These are phyloP conservation scores for Plasmodium reichenowi DNA, from an alignment of 169 alveolate genomes.

Conservation along the genomic window DNA sequence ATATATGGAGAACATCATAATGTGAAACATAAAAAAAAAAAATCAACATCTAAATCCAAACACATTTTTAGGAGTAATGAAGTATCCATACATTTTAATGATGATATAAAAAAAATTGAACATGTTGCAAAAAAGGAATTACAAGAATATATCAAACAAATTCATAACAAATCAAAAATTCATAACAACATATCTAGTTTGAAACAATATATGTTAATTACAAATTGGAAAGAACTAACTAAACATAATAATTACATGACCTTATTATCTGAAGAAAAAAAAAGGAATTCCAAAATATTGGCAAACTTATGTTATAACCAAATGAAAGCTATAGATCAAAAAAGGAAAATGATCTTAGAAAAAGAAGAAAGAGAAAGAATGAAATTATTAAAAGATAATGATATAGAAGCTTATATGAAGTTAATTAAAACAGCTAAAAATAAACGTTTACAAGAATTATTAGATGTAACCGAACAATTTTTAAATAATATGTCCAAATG, in stretches of 20 bases:
- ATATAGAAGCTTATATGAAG: slow-evolving; percentile 93
- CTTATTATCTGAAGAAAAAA: slow-evolving; percentile 15
- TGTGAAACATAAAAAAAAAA: background rate
- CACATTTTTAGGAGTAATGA: background rate
- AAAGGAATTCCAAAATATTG: background rate
- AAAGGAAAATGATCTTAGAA: slow-evolving; percentile 26
- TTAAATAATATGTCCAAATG: slow-evolving; percentile 86
- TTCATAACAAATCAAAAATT: slow-evolving; percentile 6
- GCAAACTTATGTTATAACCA: slow-evolving; percentile 39
- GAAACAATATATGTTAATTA: slow-evolving; percentile 19
- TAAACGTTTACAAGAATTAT: slow-evolving; percentile 92
- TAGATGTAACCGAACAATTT: slow-evolving; percentile 95
- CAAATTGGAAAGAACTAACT: slow-evolving; percentile 19
- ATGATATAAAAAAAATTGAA: background rate
- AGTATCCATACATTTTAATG: background rate
- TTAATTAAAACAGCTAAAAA: slow-evolving; percentile 93
- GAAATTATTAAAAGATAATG: slow-evolving; percentile 90
- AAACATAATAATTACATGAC: slow-evolving; percentile 23
- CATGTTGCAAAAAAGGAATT: background rate
- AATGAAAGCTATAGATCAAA: slow-evolving; percentile 39
- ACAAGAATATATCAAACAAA: slow-evolving; percentile 15
- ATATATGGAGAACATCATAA: no score
- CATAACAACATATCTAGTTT: slow-evolving; percentile 17
- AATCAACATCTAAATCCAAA: background rate
- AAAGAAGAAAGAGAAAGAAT: slow-evolving; percentile 79